phyloP scores from a whole-genome alignment of 1,284 basidiomycete species.

The Cutaneotrichosporon dermatis region DNA sequence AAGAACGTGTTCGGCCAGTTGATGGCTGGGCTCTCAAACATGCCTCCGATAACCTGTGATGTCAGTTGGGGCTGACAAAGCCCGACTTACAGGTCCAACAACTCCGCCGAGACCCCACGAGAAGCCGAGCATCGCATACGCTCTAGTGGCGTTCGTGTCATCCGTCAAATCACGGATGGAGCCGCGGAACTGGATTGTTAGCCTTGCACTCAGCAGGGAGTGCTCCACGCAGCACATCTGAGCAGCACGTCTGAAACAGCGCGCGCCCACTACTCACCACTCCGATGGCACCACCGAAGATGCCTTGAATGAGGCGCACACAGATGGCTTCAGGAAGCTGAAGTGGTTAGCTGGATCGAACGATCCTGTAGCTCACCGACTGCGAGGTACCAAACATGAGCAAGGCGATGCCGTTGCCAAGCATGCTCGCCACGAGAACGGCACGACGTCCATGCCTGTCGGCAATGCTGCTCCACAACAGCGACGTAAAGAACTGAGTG shows the following conservation, averaged over 20 bases:
- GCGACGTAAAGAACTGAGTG: constrained; percentile 75
- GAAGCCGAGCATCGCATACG: constrained; percentile 90
- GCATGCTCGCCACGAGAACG: constrained; percentile 77
- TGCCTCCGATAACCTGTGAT: constrained; percentile 66
- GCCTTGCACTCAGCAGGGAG: no score
- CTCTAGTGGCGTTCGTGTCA: constrained; percentile 80
- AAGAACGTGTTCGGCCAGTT: constrained; percentile 75
- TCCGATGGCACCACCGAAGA: constrained; percentile 94
- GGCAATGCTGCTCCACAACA: constrained; percentile 89
- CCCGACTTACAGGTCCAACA: constrained; percentile 38
- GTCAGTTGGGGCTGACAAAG: constrained; percentile 2
- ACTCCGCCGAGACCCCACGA: constrained; percentile 91
- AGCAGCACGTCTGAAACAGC: neutral
- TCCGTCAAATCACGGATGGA: constrained; percentile 78
- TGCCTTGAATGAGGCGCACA: constrained; percentile 85
- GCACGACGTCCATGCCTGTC: constrained; percentile 81
- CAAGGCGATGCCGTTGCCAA: constrained; percentile 59
- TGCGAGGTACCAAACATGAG: constrained; percentile 81
- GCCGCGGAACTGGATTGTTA: constrained; percentile 55
- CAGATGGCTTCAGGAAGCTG: constrained; percentile 77
- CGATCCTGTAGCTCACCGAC: constrained; percentile 44
- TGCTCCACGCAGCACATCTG: no score
- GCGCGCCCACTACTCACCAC: constrained; percentile 58
- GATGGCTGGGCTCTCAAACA: constrained; percentile 75
- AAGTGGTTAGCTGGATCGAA: constrained; percentile 56